These are phyloP conservation scores for Yamadazyma laniorum DNA, from an alignment of 805 yeast species.

Conservation along the genomic window DNA sequence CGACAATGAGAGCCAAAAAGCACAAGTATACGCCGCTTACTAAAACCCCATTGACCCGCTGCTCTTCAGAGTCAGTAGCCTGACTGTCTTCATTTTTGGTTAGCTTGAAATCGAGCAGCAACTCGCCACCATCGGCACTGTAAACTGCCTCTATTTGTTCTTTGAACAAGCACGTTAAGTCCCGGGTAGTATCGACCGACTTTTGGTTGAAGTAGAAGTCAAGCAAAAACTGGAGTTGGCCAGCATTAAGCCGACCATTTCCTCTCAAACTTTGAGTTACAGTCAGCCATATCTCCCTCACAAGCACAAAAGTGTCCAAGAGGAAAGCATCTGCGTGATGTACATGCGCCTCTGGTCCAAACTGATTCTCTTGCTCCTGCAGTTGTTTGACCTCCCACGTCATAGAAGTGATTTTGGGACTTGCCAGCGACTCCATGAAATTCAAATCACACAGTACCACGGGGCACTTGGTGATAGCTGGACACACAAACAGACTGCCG, in stretches of 20 bases:
- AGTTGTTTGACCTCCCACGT: neutral
- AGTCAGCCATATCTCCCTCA: slow-evolving; percentile 29
- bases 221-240: slow-evolving; percentile 29
- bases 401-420: neutral
- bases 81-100: neutral
- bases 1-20: slow-evolving; percentile 30
- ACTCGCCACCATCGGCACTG: slow-evolving; percentile 14
- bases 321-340: neutral
- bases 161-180: slow-evolving; percentile 24
- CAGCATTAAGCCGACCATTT: slow-evolving; percentile 18
- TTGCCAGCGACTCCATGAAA: slow-evolving; percentile 24
- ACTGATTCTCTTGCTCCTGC: too few relatives aligned
- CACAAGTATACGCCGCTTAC: slow-evolving; percentile 27
- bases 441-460: slow-evolving; percentile 41
- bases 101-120: neutral
- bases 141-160: slow-evolving; percentile 18
- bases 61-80: neutral
- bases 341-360: too few relatives aligned
- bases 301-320: neutral
- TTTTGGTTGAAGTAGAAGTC: slow-evolving; percentile 25
- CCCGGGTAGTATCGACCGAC: slow-evolving; percentile 18
- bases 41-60: neutral
- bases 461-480: slow-evolving; percentile 28
- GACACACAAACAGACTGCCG: too few relatives aligned
- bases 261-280: slow-evolving; percentile 19